Conservation (phyloP, 148 eudicot species). For the Camellia japonica region DNA sequence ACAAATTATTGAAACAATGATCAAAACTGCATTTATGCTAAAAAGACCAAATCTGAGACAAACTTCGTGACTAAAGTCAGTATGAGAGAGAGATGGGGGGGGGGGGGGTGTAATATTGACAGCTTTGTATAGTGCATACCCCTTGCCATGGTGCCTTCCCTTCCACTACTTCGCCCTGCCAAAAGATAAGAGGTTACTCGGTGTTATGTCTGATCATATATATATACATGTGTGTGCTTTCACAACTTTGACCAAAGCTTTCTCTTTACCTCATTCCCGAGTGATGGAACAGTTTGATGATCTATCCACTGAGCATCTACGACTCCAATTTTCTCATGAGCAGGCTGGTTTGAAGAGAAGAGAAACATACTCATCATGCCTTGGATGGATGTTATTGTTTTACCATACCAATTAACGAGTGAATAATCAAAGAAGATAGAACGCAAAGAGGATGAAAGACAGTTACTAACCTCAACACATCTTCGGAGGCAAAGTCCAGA, state of each 20-base stretch:
- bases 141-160: slow-evolving; percentile 48
- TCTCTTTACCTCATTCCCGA: slow-evolving; percentile 65
- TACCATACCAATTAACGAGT: not conserved
- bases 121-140: slow-evolving; percentile 27
- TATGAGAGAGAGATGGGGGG: not conserved
- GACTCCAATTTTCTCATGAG: slow-evolving; percentile 84
- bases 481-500: slow-evolving; percentile 77
- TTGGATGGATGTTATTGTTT: not conserved
- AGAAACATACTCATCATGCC: slow-evolving; percentile 8
- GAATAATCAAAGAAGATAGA: not conserved
- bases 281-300: slow-evolving; percentile 72
- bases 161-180: slow-evolving; percentile 37
- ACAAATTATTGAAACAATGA: not conserved
- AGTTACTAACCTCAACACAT: slow-evolving; percentile 70
- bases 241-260: not conserved
- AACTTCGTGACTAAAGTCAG: not conserved
- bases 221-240: not conserved
- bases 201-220: not conserved
- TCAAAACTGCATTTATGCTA: not conserved
- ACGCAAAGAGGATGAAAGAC: not conserved
- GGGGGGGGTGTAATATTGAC: not conserved
- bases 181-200: not conserved
- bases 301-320: slow-evolving; percentile 90
- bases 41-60: not conserved
- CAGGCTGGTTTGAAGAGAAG: slow-evolving; percentile 51